Evolutionary conservation across 257 asterid species (phyloP), one percentile per base, ranked within the genome.

Genomic region (Sherardia arvensis): DNA sequence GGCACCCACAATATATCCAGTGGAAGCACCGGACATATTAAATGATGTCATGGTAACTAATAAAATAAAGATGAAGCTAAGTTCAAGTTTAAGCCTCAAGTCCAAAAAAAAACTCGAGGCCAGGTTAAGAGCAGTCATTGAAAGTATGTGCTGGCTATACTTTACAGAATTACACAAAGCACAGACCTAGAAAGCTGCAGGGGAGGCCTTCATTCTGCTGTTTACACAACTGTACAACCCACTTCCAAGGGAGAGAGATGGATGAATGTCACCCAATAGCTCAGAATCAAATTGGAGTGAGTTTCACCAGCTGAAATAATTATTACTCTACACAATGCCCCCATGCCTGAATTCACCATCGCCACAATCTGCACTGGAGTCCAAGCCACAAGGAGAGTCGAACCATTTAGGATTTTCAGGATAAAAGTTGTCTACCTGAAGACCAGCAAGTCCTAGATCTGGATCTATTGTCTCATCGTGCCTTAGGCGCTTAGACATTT

Each of bases 381-480:
- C 97, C 74, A 90, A 77, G 32, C 77, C 91, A 82, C 96, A 86
- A 49, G 95, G 94, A 45, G 96, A 88, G 66, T 91, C 99, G 10
- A 83, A 92, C 99, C 99, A 92, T 81, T 92, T 92, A 28, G 95
- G 95, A 74, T 87, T 87, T 76, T 89, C 97, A 6, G 84, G 85
- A 59, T 85, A 92, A 82, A 92, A 89, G 68, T 81, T 81, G 61
- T 92, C 96, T 21, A 85, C 96, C 74, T 78, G 94, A 72, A 88
- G 76, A 74, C 91, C 85, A 45, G 75, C 81, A 66, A 92, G 94
- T 70, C 95, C 86, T 34, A 84, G 88, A 82, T 87, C 97, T 38
- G 90, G 68, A 74, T 85, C 95, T 73, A 89, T 77, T 28, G 78
- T 69, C 58, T 80, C 96, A 43, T 80, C 97, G 45, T 77, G 78